Evolutionary conservation across 2,329 filamentous ascomycete genomes (phyloP), one percentile per base, ranked within the genome.

Genomic region (Tolypocladium ophioglossoides): DNA sequence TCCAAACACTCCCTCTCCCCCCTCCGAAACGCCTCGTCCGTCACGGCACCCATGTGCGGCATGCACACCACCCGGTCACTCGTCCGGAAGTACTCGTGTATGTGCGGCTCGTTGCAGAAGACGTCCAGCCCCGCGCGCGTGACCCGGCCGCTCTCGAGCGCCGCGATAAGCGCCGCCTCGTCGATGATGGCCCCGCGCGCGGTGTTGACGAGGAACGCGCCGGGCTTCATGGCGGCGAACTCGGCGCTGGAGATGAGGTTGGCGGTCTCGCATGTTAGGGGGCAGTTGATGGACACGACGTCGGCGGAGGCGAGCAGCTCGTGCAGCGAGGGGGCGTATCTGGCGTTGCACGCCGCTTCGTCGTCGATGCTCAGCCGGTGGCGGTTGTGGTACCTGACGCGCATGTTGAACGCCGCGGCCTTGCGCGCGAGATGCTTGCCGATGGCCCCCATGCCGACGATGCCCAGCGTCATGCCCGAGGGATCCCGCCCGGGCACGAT

Each of bases 141-240:
- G 2, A 80, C 57, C 51, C 75, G 74, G 0, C 77, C 75, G 7
- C 63, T 69, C 53, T 77, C 70, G 5, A 81, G 58, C 0, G 76
- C 78, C 12, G 65, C 61, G 7, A 76, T 68, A 18, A 81, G 59
- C 0, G 77, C 77, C 4, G 63, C 60, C 58, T 80, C 76, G 55
- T 80, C 71, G 1, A 81, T 64, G 3, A 80, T 64, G 14, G 70
- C 70, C 0, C 78, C 78, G 0, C 78, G 69, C 0, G 77, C 74
- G 0, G 78, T 80, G 59, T 81, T 81, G 35, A 80, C 66, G 4
- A 81, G 60, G 52, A 74, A 71, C 0, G 67, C 63, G 0, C 76
- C 75, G 2, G 70, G 65, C 55, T 77, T 79, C 73, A 80, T 78
- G 18, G 63, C 66, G 0, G 63, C 60, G 16, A 79, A 74, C 57